A percentile compares a stretch with the other conserved stretches of the same genome.
phyloP scores from a whole-genome alignment of 495 filamentous ascomycete species.

The Daldinia grandis region DNA sequence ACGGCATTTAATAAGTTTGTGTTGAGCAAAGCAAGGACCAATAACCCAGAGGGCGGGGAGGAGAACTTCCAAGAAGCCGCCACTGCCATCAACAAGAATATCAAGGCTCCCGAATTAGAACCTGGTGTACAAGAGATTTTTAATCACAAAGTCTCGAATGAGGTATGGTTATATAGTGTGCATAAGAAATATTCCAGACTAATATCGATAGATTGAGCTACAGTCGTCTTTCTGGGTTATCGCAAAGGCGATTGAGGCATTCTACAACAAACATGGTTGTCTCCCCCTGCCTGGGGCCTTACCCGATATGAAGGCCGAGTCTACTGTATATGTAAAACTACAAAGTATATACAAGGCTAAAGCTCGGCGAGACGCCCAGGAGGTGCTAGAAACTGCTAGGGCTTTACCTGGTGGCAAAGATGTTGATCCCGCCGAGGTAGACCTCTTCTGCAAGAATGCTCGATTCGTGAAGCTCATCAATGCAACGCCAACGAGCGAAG shows the following conservation, averaged over 20 bases:
- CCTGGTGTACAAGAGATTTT: constrained; percentile 80
- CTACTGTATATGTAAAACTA: constrained; percentile 86
- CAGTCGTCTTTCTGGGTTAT: constrained; percentile 85
- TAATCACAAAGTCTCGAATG: constrained; percentile 61
- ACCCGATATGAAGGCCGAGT: constrained; percentile 98
- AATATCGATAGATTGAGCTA: constrained; percentile 49
- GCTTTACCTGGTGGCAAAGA: constrained; percentile 59
- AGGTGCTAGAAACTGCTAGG: constrained; percentile 77
- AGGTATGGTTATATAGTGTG: constrained; percentile 48
- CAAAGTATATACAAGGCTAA: constrained; percentile 96
- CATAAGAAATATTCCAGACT: constrained; percentile 31
- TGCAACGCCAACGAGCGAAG: constrained; percentile 41
- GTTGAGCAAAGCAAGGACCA: constrained; percentile 68
- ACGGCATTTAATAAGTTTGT: constrained; percentile 79
- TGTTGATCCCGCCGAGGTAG: constrained; percentile 79
- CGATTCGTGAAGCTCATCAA: constrained; percentile 90
- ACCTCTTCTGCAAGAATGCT: constrained; percentile 94
- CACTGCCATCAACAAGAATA: constrained; percentile 83
- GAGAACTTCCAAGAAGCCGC: constrained; percentile 97
- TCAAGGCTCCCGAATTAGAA: constrained; percentile 67
- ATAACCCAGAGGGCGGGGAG: constrained; percentile 86
- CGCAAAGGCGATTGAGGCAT: constrained; percentile 77
- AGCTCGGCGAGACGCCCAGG: constrained; percentile 78
- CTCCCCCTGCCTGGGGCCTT: constrained; percentile 87
- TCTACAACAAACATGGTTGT: constrained; percentile 72